Evolutionary conservation across 306 rosid genomes (phyloP).

Genomic region (Crotalaria pallida): DNA sequence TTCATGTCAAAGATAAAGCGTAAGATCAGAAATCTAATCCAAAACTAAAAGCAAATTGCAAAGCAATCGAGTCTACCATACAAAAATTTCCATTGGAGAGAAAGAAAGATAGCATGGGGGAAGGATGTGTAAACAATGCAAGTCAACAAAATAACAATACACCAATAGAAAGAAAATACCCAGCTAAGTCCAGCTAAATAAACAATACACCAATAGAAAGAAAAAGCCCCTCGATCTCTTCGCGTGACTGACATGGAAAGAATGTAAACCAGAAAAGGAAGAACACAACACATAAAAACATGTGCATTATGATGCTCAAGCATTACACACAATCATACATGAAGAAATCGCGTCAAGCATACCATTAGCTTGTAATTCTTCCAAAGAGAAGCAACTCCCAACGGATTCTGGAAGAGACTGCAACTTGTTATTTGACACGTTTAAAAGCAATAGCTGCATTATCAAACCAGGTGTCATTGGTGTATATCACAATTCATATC

Average conservation of each 20-base stretch:
- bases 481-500: neutral
- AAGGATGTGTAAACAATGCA: conserved; percentile 1
- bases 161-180: neutral
- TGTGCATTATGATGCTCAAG: conserved; percentile 14
- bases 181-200: too few relatives aligned
- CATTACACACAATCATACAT: conserved; percentile 3
- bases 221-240: neutral
- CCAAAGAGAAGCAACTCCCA: conserved; percentile 90
- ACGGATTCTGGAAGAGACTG: conserved; percentile 88
- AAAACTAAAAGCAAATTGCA: neutral
- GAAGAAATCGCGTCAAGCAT: conserved; percentile 7
- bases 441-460: conserved; percentile 75
- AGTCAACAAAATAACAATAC: neutral
- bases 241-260: conserved; percentile 3
- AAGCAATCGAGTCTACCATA: conserved; percentile 11
- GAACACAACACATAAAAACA: neutral
- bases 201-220: neutral
- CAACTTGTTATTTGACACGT: conserved; percentile 79
- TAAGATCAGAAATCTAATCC: neutral
- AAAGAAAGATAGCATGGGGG: neutral
- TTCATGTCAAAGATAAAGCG: conserved; percentile 4
- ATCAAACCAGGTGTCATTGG: conserved; percentile 27
- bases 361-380: conserved; percentile 97
- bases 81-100: conserved; percentile 5
- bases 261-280: neutral